Base-by-base conservation (phyloP, 2,329 filamentous ascomycete species). In the Pseudopyricularia cyperi region DNA sequence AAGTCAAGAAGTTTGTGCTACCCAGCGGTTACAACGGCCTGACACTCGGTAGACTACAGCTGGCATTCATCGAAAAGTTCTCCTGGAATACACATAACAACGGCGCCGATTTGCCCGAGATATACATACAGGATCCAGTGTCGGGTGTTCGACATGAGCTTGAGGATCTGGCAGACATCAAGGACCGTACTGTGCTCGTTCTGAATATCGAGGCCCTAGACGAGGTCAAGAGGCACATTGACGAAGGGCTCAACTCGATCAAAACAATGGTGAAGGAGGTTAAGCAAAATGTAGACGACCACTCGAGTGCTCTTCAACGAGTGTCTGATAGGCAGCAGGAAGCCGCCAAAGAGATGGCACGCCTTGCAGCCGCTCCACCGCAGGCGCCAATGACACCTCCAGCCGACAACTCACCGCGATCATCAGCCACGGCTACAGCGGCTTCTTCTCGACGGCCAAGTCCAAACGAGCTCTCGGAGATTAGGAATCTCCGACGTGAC, bases 31-130 rank as follows among this genome's bases (percentile, higher is more conserved):
- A 84, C 58, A 82, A 83, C 32, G 89, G 91, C 56, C 74, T 98
- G 11, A 91, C 88, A 3, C 84, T 96, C 54, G 89, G 89, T 1
- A 80, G 90, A 24, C 68, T 98, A 53, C 91, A 98, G 65, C 76
- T 98, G 28, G 91, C 93, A 1, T 98, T 98, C 60, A 98, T 98
- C 59, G 93, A 98, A 59, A 98, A 96, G 65, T 98, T 98, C 63
- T 93, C 91, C 0, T 98, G 94, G 90, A 97, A 95, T 60, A 96
- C 91, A 1, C 90, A 97, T 60, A 85, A 89, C 55, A 94, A 96
- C 61, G 93, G 93, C 7, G 80, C 82, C 14, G 93, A 98, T 63
- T 71, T 98, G 46, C 93, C 93, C 0, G 93, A 98, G 60, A 97
- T 98, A 15, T 96, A 98, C 65, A 93, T 98, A 15, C 93, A 98